Percentiles rank a stretch among this genome's conserved stretches.
Conservation (phyloP, 768 basidiomycete species). For the Boletus rex-veris region DNA sequence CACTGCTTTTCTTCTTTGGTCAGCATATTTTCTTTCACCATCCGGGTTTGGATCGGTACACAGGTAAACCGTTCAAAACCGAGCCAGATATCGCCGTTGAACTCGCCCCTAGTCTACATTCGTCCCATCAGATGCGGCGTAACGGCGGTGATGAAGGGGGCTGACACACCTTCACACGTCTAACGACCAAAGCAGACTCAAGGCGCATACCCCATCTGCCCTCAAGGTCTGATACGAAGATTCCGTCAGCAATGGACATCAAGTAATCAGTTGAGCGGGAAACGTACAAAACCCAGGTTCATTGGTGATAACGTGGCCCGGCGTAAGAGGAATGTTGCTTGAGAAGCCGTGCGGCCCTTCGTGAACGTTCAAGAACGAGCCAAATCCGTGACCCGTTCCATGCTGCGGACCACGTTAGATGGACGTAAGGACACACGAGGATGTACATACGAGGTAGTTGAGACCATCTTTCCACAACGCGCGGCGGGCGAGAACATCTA, state of each 20-base stretch:
- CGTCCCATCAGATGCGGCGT: constrained; percentile 4
- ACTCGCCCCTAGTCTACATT: constrained; percentile 62
- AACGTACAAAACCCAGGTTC: constrained; percentile 89
- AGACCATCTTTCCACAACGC: constrained; percentile 84
- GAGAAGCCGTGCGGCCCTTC: constrained; percentile 83
- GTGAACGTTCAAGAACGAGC: constrained; percentile 81
- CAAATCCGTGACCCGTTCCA: constrained; percentile 90
- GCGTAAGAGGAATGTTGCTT: constrained; percentile 60
- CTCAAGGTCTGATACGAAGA: constrained; percentile 53
- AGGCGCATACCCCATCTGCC: constrained; percentile 89
- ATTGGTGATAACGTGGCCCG: constrained; percentile 91
- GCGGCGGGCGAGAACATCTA: constrained; percentile 87
- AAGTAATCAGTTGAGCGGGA: constrained; percentile 6
- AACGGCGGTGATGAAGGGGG: constrained; percentile 4
- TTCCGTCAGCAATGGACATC: constrained; percentile 14
- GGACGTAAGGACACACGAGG: constrained; percentile 4
- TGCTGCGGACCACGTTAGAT: constrained; percentile 48
- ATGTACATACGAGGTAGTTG: constrained; percentile 63
- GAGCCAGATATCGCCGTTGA: constrained; percentile 76
- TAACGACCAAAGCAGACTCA: constrained; percentile 80
- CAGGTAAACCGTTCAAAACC: constrained; percentile 91
- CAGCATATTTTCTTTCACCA: constrained; percentile 83
- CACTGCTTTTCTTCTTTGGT: constrained; percentile 83
- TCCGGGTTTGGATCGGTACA: constrained; percentile 88
- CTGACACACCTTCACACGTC: constrained; percentile 45